Base-by-base conservation (phyloP, 331 rosid genomes). In the Malus hybrid region DNA sequence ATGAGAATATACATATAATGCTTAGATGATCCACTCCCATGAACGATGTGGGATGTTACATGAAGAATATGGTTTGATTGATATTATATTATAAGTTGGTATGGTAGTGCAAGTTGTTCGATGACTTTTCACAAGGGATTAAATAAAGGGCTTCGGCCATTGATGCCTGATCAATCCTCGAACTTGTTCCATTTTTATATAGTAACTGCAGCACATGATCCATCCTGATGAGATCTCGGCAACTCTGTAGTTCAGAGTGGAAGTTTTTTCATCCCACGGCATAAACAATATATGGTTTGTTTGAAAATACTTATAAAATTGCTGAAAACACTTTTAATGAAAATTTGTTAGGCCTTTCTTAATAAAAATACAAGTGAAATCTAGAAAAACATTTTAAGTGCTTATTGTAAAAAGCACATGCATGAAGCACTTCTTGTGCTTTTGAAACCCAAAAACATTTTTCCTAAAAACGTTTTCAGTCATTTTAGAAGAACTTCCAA, bases 261-360 rank as follows among this genome's bases (percentile, higher is more conserved):
- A 39, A 39, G 12, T 39, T 39, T 39, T 24, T 39, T 39, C 44
- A 9, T 39, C 0, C 12, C 4, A 39, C 3, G 12, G 11, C 44
- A 39, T 39, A 39, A 8, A 9, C 12, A 0, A 0, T 39, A 39
- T 39, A 9, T 39, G 11, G 12, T 1, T 39, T 1, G 1, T 36
- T 36, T 36, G 12, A 39, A 39, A 39, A 39, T 39, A 39, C 3
- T 48, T 48, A 5, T 14, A 48, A 48, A 14, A 48, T 14, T 0
- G 2, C 3, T 5, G 0, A 48, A 5, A 48, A 0, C 2, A 2
- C 0, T 14, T 48, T 48, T 5, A 48, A 7, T 14, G 3, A 14
- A 48, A 48, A 0, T 15, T 48, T 14, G 2, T 48, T 39, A 39
- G 12, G 2, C 12, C 11, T 7, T 39, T 39, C 12, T 39, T 39